phyloP scores from a whole-genome alignment of 23 red algal species.

The Porphyridium purpureum region DNA sequence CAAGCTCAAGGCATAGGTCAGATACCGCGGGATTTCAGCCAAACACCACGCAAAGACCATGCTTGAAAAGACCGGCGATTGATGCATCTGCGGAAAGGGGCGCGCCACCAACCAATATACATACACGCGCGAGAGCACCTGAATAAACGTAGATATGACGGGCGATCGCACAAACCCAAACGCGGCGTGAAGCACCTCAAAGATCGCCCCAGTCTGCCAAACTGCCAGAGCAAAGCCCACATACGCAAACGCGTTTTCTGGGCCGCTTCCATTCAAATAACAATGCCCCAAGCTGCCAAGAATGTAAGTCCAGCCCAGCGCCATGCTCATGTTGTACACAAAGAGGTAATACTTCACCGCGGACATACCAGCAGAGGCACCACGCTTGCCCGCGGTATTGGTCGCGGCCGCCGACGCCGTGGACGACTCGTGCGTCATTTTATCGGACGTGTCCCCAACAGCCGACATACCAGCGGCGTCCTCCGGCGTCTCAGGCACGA shows the following conservation, averaged over 20 bases:
- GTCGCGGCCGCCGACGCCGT: no score
- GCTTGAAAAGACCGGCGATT: slow-evolving; percentile 18
- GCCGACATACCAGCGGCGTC: no score
- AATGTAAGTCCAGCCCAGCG: slow-evolving; percentile 28
- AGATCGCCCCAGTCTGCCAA: slow-evolving; percentile 49
- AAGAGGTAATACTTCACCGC: slow-evolving; percentile 43
- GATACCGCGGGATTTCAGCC: slow-evolving; percentile 77
- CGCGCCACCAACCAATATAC: slow-evolving; percentile 49
- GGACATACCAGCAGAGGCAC: no score
- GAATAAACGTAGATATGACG: slow-evolving; percentile 38
- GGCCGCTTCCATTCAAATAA: not conserved
- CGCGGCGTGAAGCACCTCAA: slow-evolving; percentile 62
- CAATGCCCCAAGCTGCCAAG: not conserved
- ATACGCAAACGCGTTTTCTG: not conserved
- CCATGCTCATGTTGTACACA: slow-evolving; percentile 40
- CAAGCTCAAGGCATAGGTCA: slow-evolving; percentile 41
- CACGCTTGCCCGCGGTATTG: no score
- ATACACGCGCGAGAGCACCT: slow-evolving; percentile 72
- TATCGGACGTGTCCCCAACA: no score
- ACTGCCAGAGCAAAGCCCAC: slow-evolving; percentile 6
- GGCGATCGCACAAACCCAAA: slow-evolving; percentile 49
- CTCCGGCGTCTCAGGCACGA: no score
- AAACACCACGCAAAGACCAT: slow-evolving; percentile 75
- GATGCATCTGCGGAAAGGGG: slow-evolving; percentile 6
- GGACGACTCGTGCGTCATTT: no score